Evolutionary conservation across 306 rosid species (phyloP), one percentile per base, ranked within the genome.

Genomic region (Arachis stenosperma): DNA sequence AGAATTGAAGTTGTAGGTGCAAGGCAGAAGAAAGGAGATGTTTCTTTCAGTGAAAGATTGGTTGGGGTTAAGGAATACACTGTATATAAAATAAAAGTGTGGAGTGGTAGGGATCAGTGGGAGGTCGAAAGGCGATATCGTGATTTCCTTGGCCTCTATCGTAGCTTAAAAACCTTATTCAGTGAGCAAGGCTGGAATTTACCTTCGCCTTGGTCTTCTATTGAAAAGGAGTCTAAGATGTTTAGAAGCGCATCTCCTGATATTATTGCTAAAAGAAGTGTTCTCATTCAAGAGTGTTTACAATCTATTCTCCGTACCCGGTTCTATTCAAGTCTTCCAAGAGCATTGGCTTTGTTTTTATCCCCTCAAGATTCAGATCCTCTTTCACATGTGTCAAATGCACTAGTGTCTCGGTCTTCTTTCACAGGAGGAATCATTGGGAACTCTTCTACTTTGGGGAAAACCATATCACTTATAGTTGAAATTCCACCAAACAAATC

Each of bases 1-100:
- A 91, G 84, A 82, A 72, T 91, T 58, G 98, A 95, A 84, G 99
- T 95, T 81, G 83, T 95, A 30, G 99, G 99, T 85, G 99, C 98
- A 9, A 87, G 96, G 86, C 98, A 95, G 88, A 91, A 86, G 87
- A 90, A 80, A 81, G 99, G 99, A 27, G 95, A 90, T 82, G 91
- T 91, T 66, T 91, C 99, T 65, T 84, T 95, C 48, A 90, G 99
- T 82, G 98, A 91, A 88, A 90, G 98, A 76, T 89, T 95, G 79
- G 97, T 95, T 70, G 99, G 99, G 70, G 96, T 95, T 79, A 91
- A 91, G 91, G 99, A 90, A 84, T 91, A 87, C 85, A 91, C 98
- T 6, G 91, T 91, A 48, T 95, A 95, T 80, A 88, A 71, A 82
- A 86, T 91, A 17, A 88, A 86, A 82, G 96, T 95, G 70, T 85